Evolutionary conservation across 345 rosid genomes (phyloP).

Genomic region (Rhizophora apiculata): DNA sequence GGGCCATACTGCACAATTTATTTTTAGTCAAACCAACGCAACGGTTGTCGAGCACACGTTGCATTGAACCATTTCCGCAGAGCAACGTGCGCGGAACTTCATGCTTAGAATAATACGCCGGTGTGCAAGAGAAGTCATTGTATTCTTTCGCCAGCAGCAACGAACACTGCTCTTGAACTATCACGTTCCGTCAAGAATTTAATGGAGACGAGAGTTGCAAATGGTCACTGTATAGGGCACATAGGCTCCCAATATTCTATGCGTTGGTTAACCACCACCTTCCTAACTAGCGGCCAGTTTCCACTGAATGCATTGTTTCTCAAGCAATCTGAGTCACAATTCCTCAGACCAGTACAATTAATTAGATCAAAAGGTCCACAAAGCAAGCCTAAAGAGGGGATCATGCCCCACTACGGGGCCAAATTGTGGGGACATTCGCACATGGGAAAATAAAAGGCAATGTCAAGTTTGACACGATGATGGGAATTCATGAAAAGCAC

Average conservation of each 20-base stretch:
- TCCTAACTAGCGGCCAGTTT: neutral
- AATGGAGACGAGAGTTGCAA: no score
- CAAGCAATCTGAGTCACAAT: neutral
- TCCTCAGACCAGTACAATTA: neutral
- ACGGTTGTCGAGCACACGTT: no score
- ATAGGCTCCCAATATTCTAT: conserved; percentile 14
- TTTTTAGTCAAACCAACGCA: no score
- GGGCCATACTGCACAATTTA: no score
- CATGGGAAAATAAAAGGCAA: conserved; percentile 21
- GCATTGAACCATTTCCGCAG: no score
- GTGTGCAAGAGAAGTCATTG: no score
- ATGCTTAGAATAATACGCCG: no score
- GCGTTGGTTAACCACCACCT: neutral
- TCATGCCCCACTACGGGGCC: conserved; percentile 31
- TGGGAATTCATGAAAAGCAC: conserved; percentile 9
- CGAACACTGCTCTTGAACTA: no score
- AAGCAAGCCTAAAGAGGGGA: conserved; percentile 36
- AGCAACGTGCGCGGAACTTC: no score
- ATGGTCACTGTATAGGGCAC: neutral
- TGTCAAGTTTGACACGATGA: conserved; percentile 36
- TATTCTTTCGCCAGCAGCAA: no score
- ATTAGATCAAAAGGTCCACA: conserved; percentile 6
- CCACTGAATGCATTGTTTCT: neutral
- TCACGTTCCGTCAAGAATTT: no score
- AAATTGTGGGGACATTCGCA: conserved; percentile 22